These are phyloP conservation scores for Neopestalotiopsis rosae DNA, from an alignment of 2,329 filamentous ascomycete species.

Conservation along the genomic window DNA sequence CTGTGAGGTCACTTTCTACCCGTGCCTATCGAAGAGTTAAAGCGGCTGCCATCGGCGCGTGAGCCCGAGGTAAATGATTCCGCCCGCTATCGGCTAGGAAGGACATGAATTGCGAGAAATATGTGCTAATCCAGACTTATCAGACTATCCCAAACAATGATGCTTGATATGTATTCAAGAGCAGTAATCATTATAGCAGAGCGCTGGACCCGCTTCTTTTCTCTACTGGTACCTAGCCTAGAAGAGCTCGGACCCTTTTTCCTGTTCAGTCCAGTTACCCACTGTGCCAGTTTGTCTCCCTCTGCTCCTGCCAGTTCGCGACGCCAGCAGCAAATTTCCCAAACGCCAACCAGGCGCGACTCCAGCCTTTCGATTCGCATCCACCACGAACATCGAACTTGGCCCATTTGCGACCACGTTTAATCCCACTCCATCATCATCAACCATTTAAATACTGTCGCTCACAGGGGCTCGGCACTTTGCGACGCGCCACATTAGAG, in stretches of 20 bases:
- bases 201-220: not conserved
- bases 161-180: not conserved
- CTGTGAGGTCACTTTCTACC: not conserved
- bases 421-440: constrained; percentile 15
- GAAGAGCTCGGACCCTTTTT: constrained; percentile 13
- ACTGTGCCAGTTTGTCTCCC: not conserved
- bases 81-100: constrained; percentile 13
- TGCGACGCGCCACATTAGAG: constrained; percentile 12
- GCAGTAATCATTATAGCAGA: not conserved
- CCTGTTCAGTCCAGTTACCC: not conserved
- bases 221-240: not conserved
- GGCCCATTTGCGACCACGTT: constrained; percentile 15
- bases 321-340: constrained; percentile 16
- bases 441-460: not conserved
- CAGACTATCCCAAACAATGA: not conserved
- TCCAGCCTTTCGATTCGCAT: constrained; percentile 17
- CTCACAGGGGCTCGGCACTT: constrained; percentile 3
- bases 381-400: constrained; percentile 9
- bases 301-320: constrained; percentile 5
- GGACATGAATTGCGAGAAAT: not conserved
- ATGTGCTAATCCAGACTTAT: not conserved
- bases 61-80: constrained; percentile 16
- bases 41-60: constrained; percentile 17
- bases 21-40: not conserved
- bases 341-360: constrained; percentile 15